Percentiles rank a stretch among this genome's conserved stretches.
Conservation (phyloP, 257 asterid genomes). For the Coffea eugenioides region DNA sequence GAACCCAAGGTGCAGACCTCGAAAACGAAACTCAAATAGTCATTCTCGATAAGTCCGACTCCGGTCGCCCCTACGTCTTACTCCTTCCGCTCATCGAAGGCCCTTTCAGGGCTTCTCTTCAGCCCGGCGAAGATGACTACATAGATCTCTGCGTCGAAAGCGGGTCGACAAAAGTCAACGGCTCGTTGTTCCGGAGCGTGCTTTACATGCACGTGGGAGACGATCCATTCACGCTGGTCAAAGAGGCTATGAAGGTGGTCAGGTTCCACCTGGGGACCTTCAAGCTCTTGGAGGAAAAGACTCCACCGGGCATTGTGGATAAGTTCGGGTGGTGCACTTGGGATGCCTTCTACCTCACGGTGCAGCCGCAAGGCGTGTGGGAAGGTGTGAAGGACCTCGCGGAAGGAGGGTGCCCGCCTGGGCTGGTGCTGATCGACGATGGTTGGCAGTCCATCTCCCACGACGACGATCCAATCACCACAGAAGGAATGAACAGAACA, state of each 20-base stretch:
- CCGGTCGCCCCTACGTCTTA: conserved; percentile 52
- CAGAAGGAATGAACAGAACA: conserved; percentile 81
- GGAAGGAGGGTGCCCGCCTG: conserved; percentile 96
- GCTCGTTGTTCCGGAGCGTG: conserved; percentile 44
- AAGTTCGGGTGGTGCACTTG: conserved; percentile 99
- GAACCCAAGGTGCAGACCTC: conserved; percentile 68
- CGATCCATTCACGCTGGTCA: conserved; percentile 70
- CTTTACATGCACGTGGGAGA: conserved; percentile 77
- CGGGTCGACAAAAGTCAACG: conserved; percentile 64
- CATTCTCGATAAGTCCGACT: conserved; percentile 56
- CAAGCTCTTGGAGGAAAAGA: conserved; percentile 72
- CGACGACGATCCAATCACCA: conserved; percentile 72
- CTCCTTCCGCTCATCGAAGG: conserved; percentile 76
- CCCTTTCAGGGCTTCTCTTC: conserved; percentile 72
- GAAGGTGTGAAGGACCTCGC: conserved; percentile 80
- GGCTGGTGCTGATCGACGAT: conserved; percentile 82
- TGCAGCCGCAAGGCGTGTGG: conserved; percentile 84
- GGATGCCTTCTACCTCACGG: conserved; percentile 92
- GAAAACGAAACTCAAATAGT: conserved; percentile 82
- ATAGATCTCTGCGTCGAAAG: conserved; percentile 73
- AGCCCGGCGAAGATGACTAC: conserved; percentile 60
- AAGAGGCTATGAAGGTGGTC: conserved; percentile 73
- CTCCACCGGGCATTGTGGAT: conserved; percentile 89
- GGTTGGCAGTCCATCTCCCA: conserved; percentile 97
- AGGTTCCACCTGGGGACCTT: conserved; percentile 79